Conservation (phyloP, 805 yeast genomes). For the Cyberlindnera mycetangii region DNA sequence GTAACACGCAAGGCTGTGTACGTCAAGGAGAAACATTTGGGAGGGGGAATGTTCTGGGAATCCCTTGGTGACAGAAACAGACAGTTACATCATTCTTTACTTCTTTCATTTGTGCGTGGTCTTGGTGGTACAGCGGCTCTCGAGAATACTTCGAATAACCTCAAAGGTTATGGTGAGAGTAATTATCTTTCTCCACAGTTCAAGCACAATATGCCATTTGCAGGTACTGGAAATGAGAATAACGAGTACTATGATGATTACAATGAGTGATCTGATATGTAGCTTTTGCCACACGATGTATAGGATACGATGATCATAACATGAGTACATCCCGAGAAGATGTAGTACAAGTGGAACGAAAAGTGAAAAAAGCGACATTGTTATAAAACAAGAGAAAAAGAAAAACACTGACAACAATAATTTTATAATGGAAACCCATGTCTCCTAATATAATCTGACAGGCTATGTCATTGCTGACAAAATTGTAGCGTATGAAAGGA, state of each 20-base stretch:
- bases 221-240: background rate
- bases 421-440: no score
- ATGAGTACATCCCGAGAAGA: no score
- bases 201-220: background rate
- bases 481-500: no score
- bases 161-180: slow-evolving; percentile 14
- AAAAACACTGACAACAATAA: no score
- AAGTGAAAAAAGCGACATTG: no score
- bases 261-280: background rate
- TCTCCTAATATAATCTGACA: no score
- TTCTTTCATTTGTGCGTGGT: slow-evolving; percentile 41
- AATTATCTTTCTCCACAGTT: slow-evolving; percentile 12
- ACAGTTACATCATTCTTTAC: slow-evolving; percentile 36
- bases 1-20: slow-evolving; percentile 58
- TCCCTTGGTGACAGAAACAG: slow-evolving; percentile 64
- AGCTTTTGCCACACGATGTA: no score
- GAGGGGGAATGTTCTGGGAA: slow-evolving; percentile 97
- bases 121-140: slow-evolving; percentile 17
- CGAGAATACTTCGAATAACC: slow-evolving; percentile 9
- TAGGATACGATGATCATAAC: no score
- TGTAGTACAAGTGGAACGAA: no score
- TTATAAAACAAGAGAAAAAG: no score
- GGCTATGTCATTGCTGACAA: no score
- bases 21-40: slow-evolving; percentile 46
- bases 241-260: background rate